These are phyloP conservation scores for Cladosporium sp. DNA, from an alignment of 2,329 filamentous ascomycete species.

Conservation along the genomic window DNA sequence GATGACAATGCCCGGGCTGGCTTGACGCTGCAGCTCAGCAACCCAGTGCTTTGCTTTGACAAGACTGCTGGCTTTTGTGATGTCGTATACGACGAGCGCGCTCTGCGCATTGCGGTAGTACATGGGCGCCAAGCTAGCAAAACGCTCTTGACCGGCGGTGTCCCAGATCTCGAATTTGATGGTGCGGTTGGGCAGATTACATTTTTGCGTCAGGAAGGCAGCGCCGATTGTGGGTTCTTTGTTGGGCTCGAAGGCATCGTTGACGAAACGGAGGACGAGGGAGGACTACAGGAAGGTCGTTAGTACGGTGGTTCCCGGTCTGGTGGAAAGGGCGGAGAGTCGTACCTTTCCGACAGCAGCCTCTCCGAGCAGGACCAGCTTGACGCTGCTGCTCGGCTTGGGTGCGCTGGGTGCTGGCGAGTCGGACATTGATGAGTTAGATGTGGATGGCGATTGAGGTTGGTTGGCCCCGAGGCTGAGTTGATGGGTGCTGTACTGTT, in stretches of 20 bases:
- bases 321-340: conserved; percentile 3
- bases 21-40: conserved; percentile 92
- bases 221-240: conserved; percentile 99
- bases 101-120: conserved; percentile 99
- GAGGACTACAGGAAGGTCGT: conserved; percentile 65
- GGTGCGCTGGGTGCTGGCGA: conserved; percentile 58
- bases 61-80: conserved; percentile 92
- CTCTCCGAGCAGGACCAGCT: conserved; percentile 95
- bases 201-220: conserved; percentile 98
- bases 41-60: conserved; percentile 99
- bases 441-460: conserved; percentile 16
- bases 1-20: conserved; percentile 93
- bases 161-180: conserved; percentile 79
- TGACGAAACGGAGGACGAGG: conserved; percentile 95
- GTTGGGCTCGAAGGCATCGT: conserved; percentile 99
- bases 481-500: background rate
- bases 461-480: conserved; percentile 24
- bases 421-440: conserved; percentile 61
- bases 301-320: conserved; percentile 16
- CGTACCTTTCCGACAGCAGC: conserved; percentile 95
- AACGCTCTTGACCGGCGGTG: conserved; percentile 95
- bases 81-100: conserved; percentile 95
- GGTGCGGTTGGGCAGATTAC: conserved; percentile 85
- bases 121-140: conserved; percentile 94
- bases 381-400: conserved; percentile 99